Evolutionary conservation across 352 stramenopile species (phyloP), one percentile per base, ranked within the genome.

Genomic region (Pythium scleroteichum): DNA sequence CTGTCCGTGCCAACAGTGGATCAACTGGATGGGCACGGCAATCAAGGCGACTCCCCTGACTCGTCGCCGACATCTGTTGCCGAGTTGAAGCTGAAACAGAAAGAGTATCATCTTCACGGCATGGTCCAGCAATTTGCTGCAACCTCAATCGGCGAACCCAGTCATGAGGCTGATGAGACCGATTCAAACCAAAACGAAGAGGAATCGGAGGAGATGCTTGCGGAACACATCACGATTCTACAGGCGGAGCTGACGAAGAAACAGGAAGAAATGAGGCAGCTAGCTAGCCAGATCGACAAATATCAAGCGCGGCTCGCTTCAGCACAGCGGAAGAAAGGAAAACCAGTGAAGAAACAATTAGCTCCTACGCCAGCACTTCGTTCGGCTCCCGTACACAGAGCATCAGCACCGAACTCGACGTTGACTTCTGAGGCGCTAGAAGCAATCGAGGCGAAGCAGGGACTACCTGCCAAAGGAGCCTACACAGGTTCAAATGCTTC

Each of bases 221-320:
- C 85, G 13, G 64, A 82, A 24, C 72, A 90, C 44, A 88, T 94
- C 45, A 78, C 89, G 27, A 64, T 82, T 19, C 69, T 94, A 4
- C 78, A 90, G 46, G 58, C 82, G 1, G 80, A 82, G 47, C 64
- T 94, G 10, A 55, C 80, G 12, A 81, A 77, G 53, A 94, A 94
- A 52, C 76, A 92, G 48, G 82, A 94, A 72, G 85, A 94, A 49
- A 40, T 41, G 10, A 48, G 51, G 23, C 32, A 51, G 3, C 53
- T 73, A n/a, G 57, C 60, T 0, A 48, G 20, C 5, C 60, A 73
- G 45, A 24, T 73, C 42, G 56, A 69, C 10, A 66, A 64, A 45
- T 73, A 64, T 27, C 39, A 61, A 8, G 45, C 45, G 3, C 42
- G 66, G 22, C 49, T 73, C 0, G 55, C 14, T 4, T 19, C 55